Evolutionary conservation across 768 basidiomycete species (phyloP).

Genomic region (Rhodosporidiobolus odoratus): DNA sequence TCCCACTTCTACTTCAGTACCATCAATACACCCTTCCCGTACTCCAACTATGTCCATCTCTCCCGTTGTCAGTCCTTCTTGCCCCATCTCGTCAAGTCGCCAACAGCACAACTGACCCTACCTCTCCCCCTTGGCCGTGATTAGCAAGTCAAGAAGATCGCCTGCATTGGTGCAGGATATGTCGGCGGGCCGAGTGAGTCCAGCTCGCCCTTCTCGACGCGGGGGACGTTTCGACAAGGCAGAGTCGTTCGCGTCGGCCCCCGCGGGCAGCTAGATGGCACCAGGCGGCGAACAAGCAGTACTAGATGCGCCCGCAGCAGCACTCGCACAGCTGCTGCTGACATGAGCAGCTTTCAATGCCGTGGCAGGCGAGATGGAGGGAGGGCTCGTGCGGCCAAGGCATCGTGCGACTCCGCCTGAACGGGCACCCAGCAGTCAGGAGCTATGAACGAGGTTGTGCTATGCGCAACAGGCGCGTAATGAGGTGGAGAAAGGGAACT

Average conservation of each 20-base stretch:
- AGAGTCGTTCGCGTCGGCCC: no score
- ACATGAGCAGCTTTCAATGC: neutral
- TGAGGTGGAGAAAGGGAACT: no score
- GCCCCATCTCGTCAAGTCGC: neutral
- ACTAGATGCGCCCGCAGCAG: no score
- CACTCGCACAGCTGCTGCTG: neutral
- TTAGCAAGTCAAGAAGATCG: conserved; percentile 42
- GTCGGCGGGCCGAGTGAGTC: conserved; percentile 43
- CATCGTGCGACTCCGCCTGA: no score
- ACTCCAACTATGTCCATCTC: conserved; percentile 19
- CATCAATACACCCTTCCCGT: neutral
- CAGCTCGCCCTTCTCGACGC: neutral
- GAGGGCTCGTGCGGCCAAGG: conserved; percentile 1
- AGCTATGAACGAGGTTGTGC: no score
- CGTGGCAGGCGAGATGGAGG: neutral
- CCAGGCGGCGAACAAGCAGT: no score
- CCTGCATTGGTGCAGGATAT: conserved; percentile 43
- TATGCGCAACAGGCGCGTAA: no score
- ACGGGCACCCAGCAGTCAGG: no score
- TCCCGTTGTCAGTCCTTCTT: conserved; percentile 16
- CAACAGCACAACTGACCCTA: neutral
- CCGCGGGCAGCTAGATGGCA: no score
- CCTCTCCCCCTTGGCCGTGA: neutral
- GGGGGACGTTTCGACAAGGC: neutral
- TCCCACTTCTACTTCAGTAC: neutral